Evolutionary conservation across 208 protist species (phyloP).

Genomic region (Crithidia mellificae): DNA sequence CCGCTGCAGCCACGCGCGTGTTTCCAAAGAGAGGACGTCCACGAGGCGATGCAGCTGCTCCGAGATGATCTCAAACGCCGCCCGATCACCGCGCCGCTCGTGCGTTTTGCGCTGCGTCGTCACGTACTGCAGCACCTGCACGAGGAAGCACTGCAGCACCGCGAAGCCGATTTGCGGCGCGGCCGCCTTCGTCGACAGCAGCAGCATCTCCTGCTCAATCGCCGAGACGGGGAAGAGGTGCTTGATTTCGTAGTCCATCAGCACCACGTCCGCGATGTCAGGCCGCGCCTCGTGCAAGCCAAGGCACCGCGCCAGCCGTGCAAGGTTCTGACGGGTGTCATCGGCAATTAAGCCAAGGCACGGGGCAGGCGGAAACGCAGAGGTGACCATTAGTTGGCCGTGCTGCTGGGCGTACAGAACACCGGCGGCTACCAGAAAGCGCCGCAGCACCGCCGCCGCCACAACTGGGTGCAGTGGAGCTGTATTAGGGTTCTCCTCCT

Average conservation of each 20-base stretch:
- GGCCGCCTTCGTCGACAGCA: constrained; percentile 41
- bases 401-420: constrained; percentile 16
- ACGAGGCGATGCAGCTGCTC: constrained; percentile 34
- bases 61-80: constrained; percentile 35
- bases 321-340: constrained; percentile 27
- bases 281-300: constrained; percentile 36
- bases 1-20: constrained; percentile 23
- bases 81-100: constrained; percentile 34
- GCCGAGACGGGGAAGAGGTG: constrained; percentile 38
- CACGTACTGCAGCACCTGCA: constrained; percentile 32
- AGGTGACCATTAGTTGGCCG: background rate
- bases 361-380: background rate
- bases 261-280: constrained; percentile 49
- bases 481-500: constrained; percentile 12
- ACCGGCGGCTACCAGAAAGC: constrained; percentile 27
- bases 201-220: constrained; percentile 38
- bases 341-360: constrained; percentile 10
- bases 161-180: constrained; percentile 44
- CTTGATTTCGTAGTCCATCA: constrained; percentile 65
- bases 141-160: constrained; percentile 24
- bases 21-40: constrained; percentile 11
- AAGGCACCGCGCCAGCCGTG: constrained; percentile 36
- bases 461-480: constrained; percentile 14
- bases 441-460: constrained; percentile 24
- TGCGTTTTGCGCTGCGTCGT: constrained; percentile 31